Evolutionary conservation across 441 rosid genomes (phyloP).

Genomic region (Brassica balearica): DNA sequence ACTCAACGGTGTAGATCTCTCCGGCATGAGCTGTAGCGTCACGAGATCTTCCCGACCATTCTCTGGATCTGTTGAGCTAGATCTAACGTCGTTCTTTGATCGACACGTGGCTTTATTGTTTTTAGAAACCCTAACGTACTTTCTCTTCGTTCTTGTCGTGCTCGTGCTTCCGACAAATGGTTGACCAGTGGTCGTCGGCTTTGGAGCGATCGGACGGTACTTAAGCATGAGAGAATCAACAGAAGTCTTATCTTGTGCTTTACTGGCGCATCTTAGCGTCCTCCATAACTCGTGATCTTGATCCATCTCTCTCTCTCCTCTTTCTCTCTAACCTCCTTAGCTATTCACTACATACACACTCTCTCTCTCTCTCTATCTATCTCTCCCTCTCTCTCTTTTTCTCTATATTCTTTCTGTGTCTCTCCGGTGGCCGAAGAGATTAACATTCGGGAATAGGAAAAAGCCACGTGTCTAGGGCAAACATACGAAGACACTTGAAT

Average conservation of each 20-base stretch:
- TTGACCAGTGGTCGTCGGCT: constrained; percentile 59
- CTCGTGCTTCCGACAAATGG: constrained; percentile 41
- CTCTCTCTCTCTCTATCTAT: constrained; percentile 6
- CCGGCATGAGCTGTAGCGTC: constrained; percentile 73
- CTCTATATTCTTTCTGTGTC: constrained; percentile 28
- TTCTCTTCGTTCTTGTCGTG: constrained; percentile 59
- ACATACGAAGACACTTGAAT: constrained; percentile 29
- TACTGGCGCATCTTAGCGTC: constrained; percentile 44
- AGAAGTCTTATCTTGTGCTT: constrained; percentile 49
- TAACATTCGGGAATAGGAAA: constrained; percentile 42
- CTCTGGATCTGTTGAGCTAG: constrained; percentile 40
- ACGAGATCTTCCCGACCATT: constrained; percentile 43
- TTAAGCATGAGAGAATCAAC: constrained; percentile 66
- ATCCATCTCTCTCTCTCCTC: constrained; percentile 36
- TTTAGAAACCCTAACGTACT: constrained; percentile 76
- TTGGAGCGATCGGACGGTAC: constrained; percentile 92
- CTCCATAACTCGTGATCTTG: constrained; percentile 46
- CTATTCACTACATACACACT: constrained; percentile 6
- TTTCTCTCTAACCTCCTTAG: constrained; percentile 13
- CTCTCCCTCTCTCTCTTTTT: constrained; percentile 22
- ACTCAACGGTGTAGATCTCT: constrained; percentile 41
- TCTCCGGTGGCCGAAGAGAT: constrained; percentile 49
- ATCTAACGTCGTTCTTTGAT: constrained; percentile 36
- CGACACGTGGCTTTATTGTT: constrained; percentile 47
- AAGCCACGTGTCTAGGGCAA: constrained; percentile 67